phyloP scores from a whole-genome alignment of 2,329 filamentous ascomycete genomes.

The Zymoseptoria passerinii region DNA sequence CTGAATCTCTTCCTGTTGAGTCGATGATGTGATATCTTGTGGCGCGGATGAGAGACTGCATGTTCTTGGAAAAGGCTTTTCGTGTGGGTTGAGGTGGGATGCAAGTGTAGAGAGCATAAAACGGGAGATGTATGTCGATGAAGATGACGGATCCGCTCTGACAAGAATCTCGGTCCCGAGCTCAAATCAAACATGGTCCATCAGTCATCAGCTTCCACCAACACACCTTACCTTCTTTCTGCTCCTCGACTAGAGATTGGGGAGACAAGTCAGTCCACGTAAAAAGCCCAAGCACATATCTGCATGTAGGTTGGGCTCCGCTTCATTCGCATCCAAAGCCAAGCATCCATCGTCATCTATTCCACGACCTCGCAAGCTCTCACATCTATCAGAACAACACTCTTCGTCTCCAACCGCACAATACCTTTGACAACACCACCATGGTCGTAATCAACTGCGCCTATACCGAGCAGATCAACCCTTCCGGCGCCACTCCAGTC shows the following conservation, averaged over 20 bases:
- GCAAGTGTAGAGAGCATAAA: not conserved
- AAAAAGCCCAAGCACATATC: too few species aligned
- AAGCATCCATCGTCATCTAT: not conserved
- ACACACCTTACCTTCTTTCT: not conserved
- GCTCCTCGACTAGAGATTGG: too few species aligned
- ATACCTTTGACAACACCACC: conserved; percentile 5
- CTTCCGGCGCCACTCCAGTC: conserved; percentile 28
- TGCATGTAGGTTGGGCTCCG: not conserved
- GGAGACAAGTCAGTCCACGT: too few species aligned
- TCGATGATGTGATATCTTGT: not conserved
- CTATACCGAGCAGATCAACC: conserved; percentile 40
- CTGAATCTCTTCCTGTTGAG: not conserved
- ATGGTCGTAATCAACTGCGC: conserved; percentile 36
- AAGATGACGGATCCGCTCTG: not conserved
- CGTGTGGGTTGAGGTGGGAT: not conserved
- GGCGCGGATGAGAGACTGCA: not conserved
- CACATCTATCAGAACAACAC: not conserved
- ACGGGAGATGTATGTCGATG: not conserved
- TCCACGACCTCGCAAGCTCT: too few species aligned
- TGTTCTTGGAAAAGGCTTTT: not conserved
- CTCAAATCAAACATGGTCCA: not conserved
- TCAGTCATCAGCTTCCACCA: not conserved
- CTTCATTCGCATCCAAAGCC: not conserved
- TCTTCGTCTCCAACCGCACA: not conserved
- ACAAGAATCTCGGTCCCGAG: not conserved